Conservation (phyloP, 140 eudicot genomes). For the Ambrosia hybrid region DNA sequence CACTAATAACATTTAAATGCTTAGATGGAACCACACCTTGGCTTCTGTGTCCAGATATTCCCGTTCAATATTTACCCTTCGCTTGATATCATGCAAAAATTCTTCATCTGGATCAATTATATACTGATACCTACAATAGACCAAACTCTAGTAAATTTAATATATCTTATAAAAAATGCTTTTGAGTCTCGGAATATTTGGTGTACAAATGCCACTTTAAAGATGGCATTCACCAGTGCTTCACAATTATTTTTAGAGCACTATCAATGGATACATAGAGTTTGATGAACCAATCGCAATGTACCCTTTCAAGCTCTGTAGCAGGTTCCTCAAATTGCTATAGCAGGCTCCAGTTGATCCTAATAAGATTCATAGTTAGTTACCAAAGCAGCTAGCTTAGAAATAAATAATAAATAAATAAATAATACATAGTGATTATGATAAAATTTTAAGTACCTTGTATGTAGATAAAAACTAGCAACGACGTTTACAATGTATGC, state of each 20-base stretch:
- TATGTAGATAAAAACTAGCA: conserved; percentile 44
- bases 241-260: background rate
- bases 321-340: conserved; percentile 39
- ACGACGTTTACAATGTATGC: conserved; percentile 58
- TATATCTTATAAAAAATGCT: background rate
- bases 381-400: conserved; percentile 4
- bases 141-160: conserved; percentile 18
- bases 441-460: conserved; percentile 48
- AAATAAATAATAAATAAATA: background rate
- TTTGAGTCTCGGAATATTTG: background rate
- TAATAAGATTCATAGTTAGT: conserved; percentile 24
- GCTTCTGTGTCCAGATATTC: conserved; percentile 47
- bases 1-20: background rate
- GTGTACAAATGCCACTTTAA: conserved; percentile 1
- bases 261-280: background rate
- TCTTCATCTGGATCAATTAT: conserved; percentile 34
- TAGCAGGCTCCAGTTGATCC: conserved; percentile 59
- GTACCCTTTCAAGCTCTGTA: conserved; percentile 57
- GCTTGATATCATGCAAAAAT: conserved; percentile 29
- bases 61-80: conserved; percentile 52
- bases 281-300: background rate
- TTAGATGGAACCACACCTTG: conserved; percentile 43
- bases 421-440: background rate
- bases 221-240: background rate
- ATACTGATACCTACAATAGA: conserved; percentile 51